Base-by-base conservation (phyloP, 345 rosid species). In the Populus davidiana region DNA sequence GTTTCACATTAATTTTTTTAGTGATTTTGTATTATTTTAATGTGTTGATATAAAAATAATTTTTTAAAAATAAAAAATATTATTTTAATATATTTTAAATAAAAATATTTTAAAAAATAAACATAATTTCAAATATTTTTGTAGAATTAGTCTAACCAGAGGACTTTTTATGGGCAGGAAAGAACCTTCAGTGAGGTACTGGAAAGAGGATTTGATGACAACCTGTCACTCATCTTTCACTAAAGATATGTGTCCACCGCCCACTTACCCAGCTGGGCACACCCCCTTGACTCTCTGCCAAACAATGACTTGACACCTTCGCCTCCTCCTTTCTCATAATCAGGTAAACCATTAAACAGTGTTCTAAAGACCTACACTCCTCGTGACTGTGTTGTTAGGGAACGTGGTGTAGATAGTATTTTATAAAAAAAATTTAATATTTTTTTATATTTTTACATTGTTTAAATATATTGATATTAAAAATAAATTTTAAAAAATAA, bases 381-480 rank as follows among this genome's bases (percentile, higher is more conserved):
- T 33, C 5, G 36, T 33, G 5, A 33, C 36, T 33, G 36, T 4
- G 5, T 0, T 33, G 0, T 0, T 33, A 0, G 36, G 36, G 5
- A 33, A 4, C 5, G 5, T 0, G 5, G 5, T 33, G 0, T 0
- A 33, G 5, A 33, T 0, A 4, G 36, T 33, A 0, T 33, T 33
- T 33, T 3, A 33, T 33, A 33, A 33, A 33, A 33, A 31, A 33
- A 31, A 31, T 31, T 31, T 2, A 31, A 4, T 33, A 33, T 0
- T 33, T 4, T 33, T 33, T 33, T 33, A 33, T 33, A 33, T 4
- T 4, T 33, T 33, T 33, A 33, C 0, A 33, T 33, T 33, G 0
- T 33, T 33, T 4, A 4, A 33, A 33, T 4, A 4, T 4, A 4
- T 33, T 33, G 0, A 4, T 0, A 33, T 33, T 0, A 4, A 33